phyloP scores from a whole-genome alignment of 1,139 yeast genomes.

The Magnusiomyces magnusii region DNA sequence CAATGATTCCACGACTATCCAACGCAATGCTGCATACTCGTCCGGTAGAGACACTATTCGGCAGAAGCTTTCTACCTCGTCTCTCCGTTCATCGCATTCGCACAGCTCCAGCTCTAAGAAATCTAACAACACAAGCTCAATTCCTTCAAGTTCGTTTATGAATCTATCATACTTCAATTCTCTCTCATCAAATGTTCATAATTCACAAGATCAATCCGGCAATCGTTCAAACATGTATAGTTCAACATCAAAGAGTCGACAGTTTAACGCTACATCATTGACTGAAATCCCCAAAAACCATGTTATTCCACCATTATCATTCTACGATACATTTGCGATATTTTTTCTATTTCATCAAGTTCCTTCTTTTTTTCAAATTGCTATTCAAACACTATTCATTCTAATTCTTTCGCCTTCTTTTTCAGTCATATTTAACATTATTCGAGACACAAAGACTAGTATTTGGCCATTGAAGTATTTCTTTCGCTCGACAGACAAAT shows the following conservation, averaged over 20 bases:
- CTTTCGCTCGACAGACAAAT: neutral
- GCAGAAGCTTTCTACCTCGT: neutral
- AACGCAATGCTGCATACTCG: constrained; percentile 7
- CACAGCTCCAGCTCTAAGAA: neutral
- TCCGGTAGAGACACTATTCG: neutral
- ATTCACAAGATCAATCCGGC: neutral
- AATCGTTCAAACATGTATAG: constrained; percentile 11
- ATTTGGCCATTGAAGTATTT: constrained; percentile 1
- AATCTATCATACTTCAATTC: neutral
- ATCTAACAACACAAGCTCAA: neutral
- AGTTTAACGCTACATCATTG: neutral
- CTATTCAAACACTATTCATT: constrained; percentile 27
- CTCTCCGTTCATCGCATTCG: neutral
- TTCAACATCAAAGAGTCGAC: neutral
- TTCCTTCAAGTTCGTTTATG: neutral
- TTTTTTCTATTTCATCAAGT: constrained; percentile 26
- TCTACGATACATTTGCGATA: constrained; percentile 31
- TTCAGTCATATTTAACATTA: neutral
- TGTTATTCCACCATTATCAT: constrained; percentile 27
- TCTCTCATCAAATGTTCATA: neutral
- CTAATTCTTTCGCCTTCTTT: constrained; percentile 19
- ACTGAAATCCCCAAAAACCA: constrained; percentile 7
- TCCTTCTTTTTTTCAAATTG: constrained; percentile 27
- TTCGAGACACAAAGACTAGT: neutral
- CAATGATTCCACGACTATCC: neutral